phyloP scores from a whole-genome alignment of 2,329 filamentous ascomycete genomes.

The Penicillium brevicompactum region DNA sequence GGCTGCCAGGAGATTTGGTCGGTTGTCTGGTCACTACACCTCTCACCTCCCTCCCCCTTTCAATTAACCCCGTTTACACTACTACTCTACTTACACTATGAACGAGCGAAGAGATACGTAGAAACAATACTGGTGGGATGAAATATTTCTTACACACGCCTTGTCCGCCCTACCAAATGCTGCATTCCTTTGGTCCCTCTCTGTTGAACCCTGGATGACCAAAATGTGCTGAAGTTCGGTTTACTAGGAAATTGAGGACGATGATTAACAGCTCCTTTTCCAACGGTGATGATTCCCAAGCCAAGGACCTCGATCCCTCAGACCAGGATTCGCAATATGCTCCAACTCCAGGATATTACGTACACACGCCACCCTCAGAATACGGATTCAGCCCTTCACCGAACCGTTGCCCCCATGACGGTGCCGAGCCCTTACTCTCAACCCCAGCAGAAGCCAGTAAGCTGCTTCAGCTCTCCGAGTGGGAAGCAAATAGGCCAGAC shows the following conservation, averaged over 20 bases:
- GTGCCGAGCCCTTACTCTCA: neutral
- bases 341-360: neutral
- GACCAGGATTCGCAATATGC: neutral
- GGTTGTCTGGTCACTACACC: neutral
- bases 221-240: slow-evolving; percentile 1
- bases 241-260: slow-evolving; percentile 5
- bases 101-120: neutral
- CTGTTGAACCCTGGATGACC: neutral
- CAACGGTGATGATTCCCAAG: neutral
- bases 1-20: neutral
- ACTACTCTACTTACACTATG: neutral
- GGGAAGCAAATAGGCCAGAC: too few relatives aligned
- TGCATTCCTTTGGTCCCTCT: neutral
- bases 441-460: too few relatives aligned
- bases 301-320: neutral
- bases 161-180: neutral
- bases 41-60: neutral
- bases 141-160: neutral
- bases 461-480: too few relatives aligned
- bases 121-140: neutral
- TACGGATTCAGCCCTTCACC: neutral
- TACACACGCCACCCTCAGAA: neutral
- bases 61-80: neutral
- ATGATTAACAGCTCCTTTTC: neutral
- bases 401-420: neutral